Base-by-base conservation (phyloP, 805 yeast genomes). In the Metschnikowia bowlesiae region DNA sequence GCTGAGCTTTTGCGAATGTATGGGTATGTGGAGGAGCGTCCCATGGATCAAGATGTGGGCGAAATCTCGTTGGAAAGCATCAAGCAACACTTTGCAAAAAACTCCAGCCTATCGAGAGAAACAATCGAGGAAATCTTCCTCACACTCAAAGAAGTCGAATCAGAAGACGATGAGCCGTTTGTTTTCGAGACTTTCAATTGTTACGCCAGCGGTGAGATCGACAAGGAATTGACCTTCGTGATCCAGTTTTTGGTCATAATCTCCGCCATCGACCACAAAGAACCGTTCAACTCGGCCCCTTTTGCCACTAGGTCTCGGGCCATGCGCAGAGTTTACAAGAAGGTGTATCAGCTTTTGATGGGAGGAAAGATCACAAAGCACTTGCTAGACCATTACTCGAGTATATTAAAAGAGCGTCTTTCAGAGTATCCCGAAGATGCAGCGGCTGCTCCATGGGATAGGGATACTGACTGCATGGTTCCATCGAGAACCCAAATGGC, bases 1-100 rank as follows among this genome's bases (percentile, higher is more conserved):
- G 73, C 92, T n/a, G 98, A 94, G 61, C 76, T 94, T 32, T 71
- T 94, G 49, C 79, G 99, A 60, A 78, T 96, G 50, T 92, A 92
- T 59, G 99, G 99, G 0, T 92, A 88, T 60, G 94, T 89, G 28
- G 97, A 91, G 67, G 65, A 70, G 53, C 75, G 73, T 18, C 88
- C 89, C 0, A 85, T 94, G 1, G 80, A 78, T 43, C 81, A 73
- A 62, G 98, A 92, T 64, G 85, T 87, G 60, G 96, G 85, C 7
- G 98, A 92, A 65, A 59, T 92, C 3, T 74, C 83, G 1, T 56
- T 84, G 28, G 56, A 61, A 0, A 61, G 64, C 3, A 71, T 84
- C 11, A 71, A 68, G 46, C 59, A 65, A 0, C 71, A 71, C 8
- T 74, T 79, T 45, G 48, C 53, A 3, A 53, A 54, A 13, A 53